A percentile compares a stretch with the other conserved stretches of the same genome.
These are phyloP conservation scores for Exobasidium cylindrosporum DNA, from an alignment of 1,284 basidiomycete species.

Conservation along the genomic window DNA sequence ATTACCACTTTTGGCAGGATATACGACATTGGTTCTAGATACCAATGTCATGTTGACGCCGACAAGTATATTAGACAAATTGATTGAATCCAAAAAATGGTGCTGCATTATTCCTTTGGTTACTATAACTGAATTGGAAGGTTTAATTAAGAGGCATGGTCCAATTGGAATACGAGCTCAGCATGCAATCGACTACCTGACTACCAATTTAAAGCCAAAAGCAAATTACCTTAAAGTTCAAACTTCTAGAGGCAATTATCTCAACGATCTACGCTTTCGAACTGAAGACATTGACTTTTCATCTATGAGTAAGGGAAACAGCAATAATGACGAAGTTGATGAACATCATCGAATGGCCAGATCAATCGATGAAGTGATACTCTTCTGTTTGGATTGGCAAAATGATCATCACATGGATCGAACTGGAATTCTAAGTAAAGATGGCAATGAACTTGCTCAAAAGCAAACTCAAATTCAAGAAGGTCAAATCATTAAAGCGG, in stretches of 20 bases:
- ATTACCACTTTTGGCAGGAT: constrained; percentile 70
- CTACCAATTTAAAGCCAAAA: constrained; percentile 71
- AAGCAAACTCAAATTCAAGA: constrained; percentile 25
- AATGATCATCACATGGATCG: constrained; percentile 80
- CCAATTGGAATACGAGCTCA: constrained; percentile 66
- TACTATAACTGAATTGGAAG: constrained; percentile 93
- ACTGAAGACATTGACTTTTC: constrained; percentile 78
- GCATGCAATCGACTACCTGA: constrained; percentile 71
- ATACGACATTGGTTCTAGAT: constrained; percentile 85
- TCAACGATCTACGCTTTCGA: constrained; percentile 76
- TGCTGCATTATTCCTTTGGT: constrained; percentile 74
- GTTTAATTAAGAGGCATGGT: constrained; percentile 69
- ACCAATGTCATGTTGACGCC: constrained; percentile 77
- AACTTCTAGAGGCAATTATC: constrained; percentile 90
- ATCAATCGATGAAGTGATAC: constrained; percentile 90
- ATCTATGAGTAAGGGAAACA: constrained; percentile 1
- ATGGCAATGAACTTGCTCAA: constrained; percentile 50
- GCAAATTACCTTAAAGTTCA: constrained; percentile 81
- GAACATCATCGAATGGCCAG: constrained; percentile 61
- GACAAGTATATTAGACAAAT: constrained; percentile 50
- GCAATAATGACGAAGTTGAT: constrained; percentile 5
- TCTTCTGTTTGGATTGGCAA: constrained; percentile 88
- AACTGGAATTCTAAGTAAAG: constrained; percentile 55
- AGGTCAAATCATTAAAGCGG: constrained; percentile 66
- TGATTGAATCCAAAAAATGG: constrained; percentile 80